Base-by-base conservation (phyloP, 2,329 filamentous ascomycete species). In the Furcasterigmium sp. region DNA sequence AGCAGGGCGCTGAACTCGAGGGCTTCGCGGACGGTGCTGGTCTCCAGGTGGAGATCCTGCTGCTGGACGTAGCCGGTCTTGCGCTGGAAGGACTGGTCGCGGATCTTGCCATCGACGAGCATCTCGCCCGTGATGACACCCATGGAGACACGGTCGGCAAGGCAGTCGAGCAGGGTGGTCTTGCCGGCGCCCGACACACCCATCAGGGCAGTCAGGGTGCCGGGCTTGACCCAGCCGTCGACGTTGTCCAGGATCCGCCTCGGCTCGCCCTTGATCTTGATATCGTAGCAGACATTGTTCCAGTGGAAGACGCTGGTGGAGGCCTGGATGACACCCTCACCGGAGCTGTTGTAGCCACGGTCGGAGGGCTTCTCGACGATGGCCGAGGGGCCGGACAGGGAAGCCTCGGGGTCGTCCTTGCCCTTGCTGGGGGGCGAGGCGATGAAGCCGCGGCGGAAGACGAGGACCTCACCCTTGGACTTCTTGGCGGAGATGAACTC, bases 1-100 rank as follows among this genome's bases (percentile, higher is more conserved):
- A 87, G 75, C 2, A 84, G 56, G 10, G 84, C 84, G 53, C 76
- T 82, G 58, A 87, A 87, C 39, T 73, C 71, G 15, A 86, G 64
- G 9, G 82, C 80, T 57, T 86, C 82, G 37, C 82, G 72, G 8
- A 87, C 84, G 0, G 84, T 87, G 6, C 77, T 74, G 0, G 82
- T 86, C 18, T 74, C 67, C 13, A 85, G 68, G 55, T 87, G 84
- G 3, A 87, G 67, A 65, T 87, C 84, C 51, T 86, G 82, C 55
- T 87, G 84, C 51, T 86, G 80, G n/a, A 84, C 83, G 51, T 86
- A 86, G 39, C 83, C 83, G 1, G 81, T 84, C 56, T 84, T 84
- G 21, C 83, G 77, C 54, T 86, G 83, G 67, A 86, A 85, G 2
- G 79, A 84, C 6, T 71, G 69, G 47, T 85, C 82, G 21, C 80